Evolutionary conservation across 306 rosid genomes (phyloP), one percentile per base, ranked within the genome.

Genomic region (Gleditsia sinensis): DNA sequence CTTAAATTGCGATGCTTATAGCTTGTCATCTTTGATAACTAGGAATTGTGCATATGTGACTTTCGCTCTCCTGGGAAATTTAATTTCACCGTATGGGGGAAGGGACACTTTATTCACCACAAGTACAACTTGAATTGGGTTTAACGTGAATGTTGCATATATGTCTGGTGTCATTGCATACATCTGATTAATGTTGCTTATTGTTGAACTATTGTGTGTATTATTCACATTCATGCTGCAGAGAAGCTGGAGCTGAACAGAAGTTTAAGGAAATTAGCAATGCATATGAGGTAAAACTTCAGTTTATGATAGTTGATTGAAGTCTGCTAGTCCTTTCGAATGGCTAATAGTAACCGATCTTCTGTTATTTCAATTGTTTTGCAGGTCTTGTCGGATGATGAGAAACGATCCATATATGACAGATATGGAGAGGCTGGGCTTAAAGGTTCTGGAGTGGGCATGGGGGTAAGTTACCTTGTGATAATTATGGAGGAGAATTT

Each of bases 391-490:
- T 93, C 98, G 25, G 98, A 93, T 79, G 98, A 91, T 78, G 98
- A 93, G 83, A 93, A 93, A 61, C 83, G 90, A 68, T 86, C 97
- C 5, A 75, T 93, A 50, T 93, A 93, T 75, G 98, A 93, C 84
- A 89, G 77, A 81, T 93, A 83, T 79, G 98, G 98, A 80, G 98
- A 93, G 89, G 96, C 97, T 71, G 98, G 98, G 77, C 88, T 93
- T 72, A 93, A 91, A 80, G 98, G 98, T 56, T 87, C 97, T 72
- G 93, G 93, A 66, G 78, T 86, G 81, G 95, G 95, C 84, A 85
- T 56, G 71, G 96, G 95, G 88, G 98, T 93, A 75, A 83, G 98
- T 83, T 81, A 46, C 74, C 75, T 70, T 14, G 36, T 14, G 21
- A 67, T 74, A 70, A 63, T 60, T 56, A 58, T 50, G 42, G 23